A percentile compares a stretch with the other conserved stretches of the same genome.
Evolutionary conservation across 768 basidiomycete species (phyloP).

Genomic region (Tephrocybe sp.): DNA sequence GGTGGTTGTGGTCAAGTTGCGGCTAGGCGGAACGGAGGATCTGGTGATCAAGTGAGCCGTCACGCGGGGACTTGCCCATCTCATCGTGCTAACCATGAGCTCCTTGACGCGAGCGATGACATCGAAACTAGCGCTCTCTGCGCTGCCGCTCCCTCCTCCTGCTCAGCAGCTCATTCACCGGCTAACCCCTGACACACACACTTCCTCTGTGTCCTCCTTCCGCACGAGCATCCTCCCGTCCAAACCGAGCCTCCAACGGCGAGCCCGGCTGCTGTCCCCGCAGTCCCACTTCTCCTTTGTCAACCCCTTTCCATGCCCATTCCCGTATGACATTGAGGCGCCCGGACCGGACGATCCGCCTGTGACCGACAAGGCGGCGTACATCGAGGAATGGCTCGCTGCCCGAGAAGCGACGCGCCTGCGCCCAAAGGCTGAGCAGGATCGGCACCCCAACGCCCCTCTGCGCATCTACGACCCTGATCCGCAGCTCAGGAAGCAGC

Average conservation of each 20-base stretch:
- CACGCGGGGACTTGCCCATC: too few relatives aligned
- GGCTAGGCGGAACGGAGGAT: too few relatives aligned
- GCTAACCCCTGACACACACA: conserved; percentile 58
- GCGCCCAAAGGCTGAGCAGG: conserved; percentile 14
- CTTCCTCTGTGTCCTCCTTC: conserved; percentile 53
- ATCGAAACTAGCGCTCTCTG: conserved; percentile 43
- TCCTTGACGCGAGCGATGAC: conserved; percentile 1
- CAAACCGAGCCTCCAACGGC: conserved; percentile 67
- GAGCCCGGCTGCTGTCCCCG: conserved; percentile 58
- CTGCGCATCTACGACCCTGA: conserved; percentile 46
- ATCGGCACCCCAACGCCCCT: conserved; percentile 16
- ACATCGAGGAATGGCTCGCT: conserved; percentile 78
- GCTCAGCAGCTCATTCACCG: conserved; percentile 43
- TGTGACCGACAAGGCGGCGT: conserved; percentile 51
- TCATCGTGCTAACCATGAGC: too few relatives aligned
- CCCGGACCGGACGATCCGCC: conserved; percentile 45
- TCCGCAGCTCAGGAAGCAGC: conserved; percentile 43
- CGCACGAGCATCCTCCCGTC: conserved; percentile 45
- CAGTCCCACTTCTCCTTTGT: conserved; percentile 78
- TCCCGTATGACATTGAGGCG: conserved; percentile 75
- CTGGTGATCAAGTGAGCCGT: too few relatives aligned
- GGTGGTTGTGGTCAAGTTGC: too few relatives aligned
- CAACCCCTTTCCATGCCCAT: conserved; percentile 77
- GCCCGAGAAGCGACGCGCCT: conserved; percentile 57
- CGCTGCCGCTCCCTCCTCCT: conserved; percentile 46